Conservation (phyloP, 768 basidiomycete genomes). For the Panaeolus papilionaceus region DNA sequence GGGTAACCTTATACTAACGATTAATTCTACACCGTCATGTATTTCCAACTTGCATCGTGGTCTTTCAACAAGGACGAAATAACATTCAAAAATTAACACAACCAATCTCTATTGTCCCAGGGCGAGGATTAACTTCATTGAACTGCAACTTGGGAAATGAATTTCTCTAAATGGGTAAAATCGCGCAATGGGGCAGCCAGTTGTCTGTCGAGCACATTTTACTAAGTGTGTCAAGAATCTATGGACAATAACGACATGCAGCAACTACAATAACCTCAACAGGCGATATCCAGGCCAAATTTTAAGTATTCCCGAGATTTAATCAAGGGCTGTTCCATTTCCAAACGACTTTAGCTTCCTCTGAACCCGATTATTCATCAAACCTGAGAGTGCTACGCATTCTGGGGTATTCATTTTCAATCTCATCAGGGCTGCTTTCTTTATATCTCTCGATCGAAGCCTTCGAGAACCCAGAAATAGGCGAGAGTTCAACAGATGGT, state of each 20-base stretch:
- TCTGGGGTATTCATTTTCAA: conserved; percentile 14
- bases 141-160: background rate
- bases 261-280: background rate
- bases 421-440: background rate
- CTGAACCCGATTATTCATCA: background rate
- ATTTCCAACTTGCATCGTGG: conserved; percentile 2
- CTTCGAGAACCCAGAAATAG: background rate
- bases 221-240: background rate
- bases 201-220: background rate
- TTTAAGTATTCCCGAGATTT: background rate
- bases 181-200: background rate
- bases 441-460: conserved; percentile 11
- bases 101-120: background rate
- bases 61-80: background rate
- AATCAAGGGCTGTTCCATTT: background rate
- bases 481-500: background rate
- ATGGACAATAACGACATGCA: background rate
- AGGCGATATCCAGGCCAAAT: background rate
- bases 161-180: conserved; percentile 9
- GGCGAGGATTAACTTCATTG: background rate
- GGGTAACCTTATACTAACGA: conserved; percentile 20
- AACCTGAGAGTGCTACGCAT: conserved; percentile 3
- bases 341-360: background rate
- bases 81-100: background rate
- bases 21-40: conserved; percentile 9